Base-by-base conservation (phyloP, 2,329 filamentous ascomycete genomes). In the Nigrospora sphaerica region DNA sequence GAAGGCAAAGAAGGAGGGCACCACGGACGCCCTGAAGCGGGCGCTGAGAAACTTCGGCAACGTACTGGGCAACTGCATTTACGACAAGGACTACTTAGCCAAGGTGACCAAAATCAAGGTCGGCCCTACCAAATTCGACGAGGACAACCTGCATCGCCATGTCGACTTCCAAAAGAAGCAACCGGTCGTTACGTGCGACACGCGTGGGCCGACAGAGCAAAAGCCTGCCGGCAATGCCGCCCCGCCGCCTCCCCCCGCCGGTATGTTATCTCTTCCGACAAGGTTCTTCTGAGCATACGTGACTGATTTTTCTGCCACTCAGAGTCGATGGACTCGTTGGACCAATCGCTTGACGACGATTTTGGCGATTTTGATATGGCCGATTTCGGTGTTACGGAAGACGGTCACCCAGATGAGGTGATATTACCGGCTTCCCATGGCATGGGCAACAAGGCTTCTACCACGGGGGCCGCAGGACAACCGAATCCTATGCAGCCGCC, bases 1-100 rank as follows among this genome's bases (percentile, higher is more conserved):
- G 64, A 98, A 98, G 68, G 91, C 93, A 1, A 98, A 97, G 72
- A 98, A 98, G 65, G 91, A 97, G 70, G 95, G 89, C 9, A 95
- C 90, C 3, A 97, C 95, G 11, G 93, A 98, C 68, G 93, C 83
- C 1, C 63, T 98, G 61, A 98, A 98, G 68, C 79, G 93, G 54
- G 82, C 93, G 1, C 63, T 98, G 58, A 79, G 92, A 49, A 96
- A 83, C 52, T 98, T 98, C 66, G 93, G 93, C 49, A 97, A 97
- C 58, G 86, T 97, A 14, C 74, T 98, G 46, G 93, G 93, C n/a
- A 98, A 97, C 62, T 98, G 93, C 72, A 83, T 98, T 49, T 97
- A 98, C 67, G 93, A 98, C 70, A 95, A 96, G 66, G 84, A 92
- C 50, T 98, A 95, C 62, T 73, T 98, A 47, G 77, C 83, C 44